Conservation (phyloP, 208 protist genomes). For the Leishmania arabica region DNA sequence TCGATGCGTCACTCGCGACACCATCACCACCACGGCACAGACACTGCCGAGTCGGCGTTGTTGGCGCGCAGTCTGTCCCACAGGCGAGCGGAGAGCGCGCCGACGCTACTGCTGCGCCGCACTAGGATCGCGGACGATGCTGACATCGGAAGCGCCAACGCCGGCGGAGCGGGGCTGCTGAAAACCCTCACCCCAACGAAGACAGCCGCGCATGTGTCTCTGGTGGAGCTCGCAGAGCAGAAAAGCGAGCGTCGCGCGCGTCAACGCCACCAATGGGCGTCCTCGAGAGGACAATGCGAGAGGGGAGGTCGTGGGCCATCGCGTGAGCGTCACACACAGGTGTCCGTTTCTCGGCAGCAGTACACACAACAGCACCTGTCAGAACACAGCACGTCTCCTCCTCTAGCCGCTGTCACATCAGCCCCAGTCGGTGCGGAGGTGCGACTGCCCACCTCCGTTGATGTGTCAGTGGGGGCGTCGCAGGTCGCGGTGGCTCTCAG, state of each 20-base stretch:
- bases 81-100: conserved; percentile 25
- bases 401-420: background rate
- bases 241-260: background rate
- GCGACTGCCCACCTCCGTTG: conserved; percentile 59
- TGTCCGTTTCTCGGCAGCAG: background rate
- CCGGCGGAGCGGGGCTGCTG: background rate
- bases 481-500: conserved; percentile 46
- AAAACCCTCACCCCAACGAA: background rate
- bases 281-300: background rate
- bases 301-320: background rate
- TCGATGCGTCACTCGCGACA: background rate
- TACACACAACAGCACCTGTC: background rate
- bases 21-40: background rate
- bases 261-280: background rate
- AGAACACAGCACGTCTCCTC: background rate
- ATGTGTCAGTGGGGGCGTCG: conserved; percentile 52
- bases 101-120: conserved; percentile 16
- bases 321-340: background rate
- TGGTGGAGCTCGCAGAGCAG: conserved; percentile 4
- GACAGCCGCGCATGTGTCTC: conserved; percentile 3
- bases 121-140: background rate
- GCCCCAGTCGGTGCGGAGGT: conserved; percentile 4
- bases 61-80: conserved; percentile 11
- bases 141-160: background rate
- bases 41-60: background rate